phyloP scores from a whole-genome alignment of 805 yeast species.

The Grigorovia yakushimaensis region DNA sequence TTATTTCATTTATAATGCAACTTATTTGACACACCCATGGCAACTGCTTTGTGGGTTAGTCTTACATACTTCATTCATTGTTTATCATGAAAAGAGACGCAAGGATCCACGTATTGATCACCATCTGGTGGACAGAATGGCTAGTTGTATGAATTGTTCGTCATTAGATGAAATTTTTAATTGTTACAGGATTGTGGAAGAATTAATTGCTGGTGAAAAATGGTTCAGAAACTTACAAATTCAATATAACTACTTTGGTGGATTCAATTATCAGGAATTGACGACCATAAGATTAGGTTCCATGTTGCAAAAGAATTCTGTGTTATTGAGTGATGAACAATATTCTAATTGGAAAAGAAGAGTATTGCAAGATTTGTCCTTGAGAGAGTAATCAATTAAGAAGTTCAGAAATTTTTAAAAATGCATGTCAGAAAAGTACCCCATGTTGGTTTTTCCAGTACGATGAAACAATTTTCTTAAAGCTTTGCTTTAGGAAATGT shows the following conservation, averaged over 20 bases:
- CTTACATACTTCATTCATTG: constrained; percentile 45
- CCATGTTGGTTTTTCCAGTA: no score
- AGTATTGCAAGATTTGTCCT: constrained; percentile 21
- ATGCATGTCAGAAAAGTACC: no score
- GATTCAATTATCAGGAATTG: constrained; percentile 18
- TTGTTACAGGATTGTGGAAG: constrained; percentile 46
- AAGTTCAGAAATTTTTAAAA: no score
- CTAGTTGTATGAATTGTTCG: constrained; percentile 41
- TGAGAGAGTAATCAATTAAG: constrained; percentile 14
- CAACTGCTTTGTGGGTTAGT: constrained; percentile 59
- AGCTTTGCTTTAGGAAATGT: no score
- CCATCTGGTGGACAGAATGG: constrained; percentile 41
- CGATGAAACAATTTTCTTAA: no score
- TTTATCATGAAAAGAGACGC: constrained; percentile 39
- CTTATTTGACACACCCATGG: constrained; percentile 56
- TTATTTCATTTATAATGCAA: constrained; percentile 40
- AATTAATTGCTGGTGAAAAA: constrained; percentile 43
- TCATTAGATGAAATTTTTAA: constrained; percentile 39
- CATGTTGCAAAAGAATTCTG: constrained; percentile 29
- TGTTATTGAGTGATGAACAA: constrained; percentile 26
- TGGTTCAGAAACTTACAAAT: constrained; percentile 54
- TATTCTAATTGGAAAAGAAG: constrained; percentile 28
- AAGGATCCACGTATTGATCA: constrained; percentile 41
- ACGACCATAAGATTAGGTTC: constrained; percentile 25
- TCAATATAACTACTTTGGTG: constrained; percentile 30